Evolutionary conservation across 2,329 filamentous ascomycete genomes (phyloP), one percentile per base, ranked within the genome.

Genomic region (Stylonectria norvegica): DNA sequence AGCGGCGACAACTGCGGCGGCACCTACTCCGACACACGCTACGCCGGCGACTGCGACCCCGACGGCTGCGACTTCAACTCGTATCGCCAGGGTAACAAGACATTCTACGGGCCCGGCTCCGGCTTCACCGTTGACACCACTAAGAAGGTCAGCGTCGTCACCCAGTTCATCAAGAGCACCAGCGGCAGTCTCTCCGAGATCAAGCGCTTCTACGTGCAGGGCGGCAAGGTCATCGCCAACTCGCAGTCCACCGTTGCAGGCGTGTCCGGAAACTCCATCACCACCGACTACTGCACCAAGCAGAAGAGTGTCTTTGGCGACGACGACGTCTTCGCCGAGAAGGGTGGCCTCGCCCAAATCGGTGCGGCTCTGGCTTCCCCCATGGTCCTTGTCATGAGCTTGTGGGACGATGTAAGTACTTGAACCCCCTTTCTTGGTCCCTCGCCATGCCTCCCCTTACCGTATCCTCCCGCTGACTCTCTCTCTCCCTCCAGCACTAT

Each of bases 21-120:
- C 42, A 71, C 73, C 23, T 76, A 74, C 55, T 67, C 64, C 37
- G 38, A 52, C 35, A 64, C 72, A 52, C 78, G 81, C 47, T 85
- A 85, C 58, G 66, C 56, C 18, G 81, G 81, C 38, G 64, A 75
- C 42, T 86, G 83, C 61, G 83, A 86, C 60, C 78, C 79, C 47
- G 80, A 84, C 55, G 82, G 82, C 28, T 86, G 83, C 56, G 82
- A 85, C 61, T 85, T 82, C 73, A 84, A 85, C 73, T 60, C 73
- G 27, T 86, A 77, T 75, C 81, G 81, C 59, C 71, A 78, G 70
- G 83, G 82, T 47, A 73, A 80, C 64, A 68, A 68, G 44, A 66
- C 64, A 61, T 86, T 83, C 70, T 85, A 78, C 67, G 83, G 81
- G 37, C 55, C 50, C n/a, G 65, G 64, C 36, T 64, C 72, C 1